These are phyloP conservation scores for Psilocybe cubensis DNA, from an alignment of 768 basidiomycete genomes.

Conservation along the genomic window DNA sequence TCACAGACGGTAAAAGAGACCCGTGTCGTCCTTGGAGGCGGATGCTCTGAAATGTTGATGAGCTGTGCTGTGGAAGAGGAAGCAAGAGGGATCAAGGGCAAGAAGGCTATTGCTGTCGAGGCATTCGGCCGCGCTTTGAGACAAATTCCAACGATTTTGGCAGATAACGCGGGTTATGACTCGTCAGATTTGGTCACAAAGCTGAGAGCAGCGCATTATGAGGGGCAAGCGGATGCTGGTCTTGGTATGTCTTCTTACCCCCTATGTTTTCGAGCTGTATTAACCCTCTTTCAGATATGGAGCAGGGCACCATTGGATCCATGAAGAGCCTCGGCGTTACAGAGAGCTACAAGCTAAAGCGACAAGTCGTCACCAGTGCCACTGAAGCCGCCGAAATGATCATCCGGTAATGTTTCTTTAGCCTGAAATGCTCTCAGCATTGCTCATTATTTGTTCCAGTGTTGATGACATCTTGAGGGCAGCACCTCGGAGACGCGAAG, in stretches of 20 bases:
- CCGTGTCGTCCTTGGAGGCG: constrained; percentile 90
- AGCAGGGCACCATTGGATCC: constrained; percentile 79
- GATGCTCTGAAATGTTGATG: constrained; percentile 99
- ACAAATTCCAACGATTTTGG: constrained; percentile 95
- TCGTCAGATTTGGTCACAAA: constrained; percentile 93
- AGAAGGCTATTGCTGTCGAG: constrained; percentile 95
- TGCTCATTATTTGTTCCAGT: constrained; percentile 36
- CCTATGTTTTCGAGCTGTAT: background rate
- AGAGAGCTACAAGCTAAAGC: constrained; percentile 97
- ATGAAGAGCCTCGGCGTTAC: constrained; percentile 91
- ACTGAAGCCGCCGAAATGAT: constrained; percentile 99
- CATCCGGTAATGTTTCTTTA: constrained; percentile 62
- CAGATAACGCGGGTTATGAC: constrained; percentile 98
- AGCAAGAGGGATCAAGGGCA: constrained; percentile 83
- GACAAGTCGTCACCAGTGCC: constrained; percentile 92
- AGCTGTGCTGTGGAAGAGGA: constrained; percentile 91
- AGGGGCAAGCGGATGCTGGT: constrained; percentile 84
- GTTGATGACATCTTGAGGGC: constrained; percentile 93
- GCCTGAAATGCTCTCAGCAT: constrained; percentile 3
- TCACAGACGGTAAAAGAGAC: constrained; percentile 99
- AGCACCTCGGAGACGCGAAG: constrained; percentile 85
- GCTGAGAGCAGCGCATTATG: constrained; percentile 92
- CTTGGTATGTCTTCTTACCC: constrained; percentile 62
- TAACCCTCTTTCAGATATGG: constrained; percentile 70
- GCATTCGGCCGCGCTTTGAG: constrained; percentile 87